Evolutionary conservation across 2,329 filamentous ascomycete species (phyloP), one percentile per base, ranked within the genome.

Genomic region (Plenodomus lindquistii): DNA sequence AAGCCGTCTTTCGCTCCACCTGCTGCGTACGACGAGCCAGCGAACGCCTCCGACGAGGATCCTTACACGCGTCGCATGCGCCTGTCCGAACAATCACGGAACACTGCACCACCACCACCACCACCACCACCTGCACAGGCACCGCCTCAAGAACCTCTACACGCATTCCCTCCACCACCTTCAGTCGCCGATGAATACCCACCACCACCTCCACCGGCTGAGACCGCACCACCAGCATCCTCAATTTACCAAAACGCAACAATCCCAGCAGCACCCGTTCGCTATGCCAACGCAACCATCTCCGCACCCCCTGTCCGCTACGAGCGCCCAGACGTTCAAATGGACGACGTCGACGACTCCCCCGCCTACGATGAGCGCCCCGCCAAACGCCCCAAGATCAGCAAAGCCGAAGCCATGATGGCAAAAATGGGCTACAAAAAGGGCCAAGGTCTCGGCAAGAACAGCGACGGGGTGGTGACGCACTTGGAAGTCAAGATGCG

Each of bases 381-480:
- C 53, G 80, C 54, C 29, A 75, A 72, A 37, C 55, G 63, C 2
- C 50, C 54, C 9, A 66, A 67, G 54, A 55, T 65, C n/a, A 66
- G 57, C 55, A 66, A 65, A 71, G 94, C 91, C 0, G 84, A 91
- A 58, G 87, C 91, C 27, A 82, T 97, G 46, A 91, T 99, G 85
- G 83, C 85, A 52, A 97, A 97, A 70, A 94, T 96, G 74, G 94
- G 94, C 46, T 97, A 92, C 89, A 87, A 85, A 29, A 87, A 92
- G 65, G 94, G 94, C 19, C 82, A 87, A 54, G 94, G 94, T 17
- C 83, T 99, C 3, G 94, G 94, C 58, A 91, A 90, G 15, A 83
- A 86, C 54, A 85, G 85, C 24, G 85, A 85, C 19, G 94, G 94
- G 52, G 97, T 99, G 62, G 81, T 90, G 44, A 89, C 91, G 18